phyloP scores from a whole-genome alignment of 345 rosid genomes.

The Hibiscus mutabilis region DNA sequence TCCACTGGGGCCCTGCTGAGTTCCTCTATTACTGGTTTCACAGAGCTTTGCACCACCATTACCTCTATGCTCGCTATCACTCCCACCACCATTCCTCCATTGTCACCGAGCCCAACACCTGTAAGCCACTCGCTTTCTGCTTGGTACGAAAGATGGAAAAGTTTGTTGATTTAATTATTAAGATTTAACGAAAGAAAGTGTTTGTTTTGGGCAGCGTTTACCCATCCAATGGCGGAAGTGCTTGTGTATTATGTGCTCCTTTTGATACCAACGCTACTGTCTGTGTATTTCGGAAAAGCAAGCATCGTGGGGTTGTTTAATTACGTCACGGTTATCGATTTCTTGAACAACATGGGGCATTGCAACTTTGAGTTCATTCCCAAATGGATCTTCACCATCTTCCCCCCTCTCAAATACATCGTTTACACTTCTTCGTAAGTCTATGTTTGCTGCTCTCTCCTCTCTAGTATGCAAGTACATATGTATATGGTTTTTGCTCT shows the following conservation, averaged over 20 bases:
- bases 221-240: constrained; percentile 3
- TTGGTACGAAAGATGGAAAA: too few relatives aligned
- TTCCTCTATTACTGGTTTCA: constrained; percentile 82
- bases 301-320: constrained; percentile 2
- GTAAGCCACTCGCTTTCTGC: constrained; percentile 20
- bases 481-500: neutral
- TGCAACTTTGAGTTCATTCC: constrained; percentile 7
- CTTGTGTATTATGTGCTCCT: constrained; percentile 1
- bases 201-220: neutral
- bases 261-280: neutral
- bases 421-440: constrained; percentile 7
- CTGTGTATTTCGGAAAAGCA: constrained; percentile 1
- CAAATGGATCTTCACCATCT: neutral
- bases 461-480: neutral
- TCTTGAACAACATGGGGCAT: neutral
- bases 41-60: constrained; percentile 70
- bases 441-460: neutral
- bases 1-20: constrained; percentile 75
- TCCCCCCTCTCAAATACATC: constrained; percentile 8
- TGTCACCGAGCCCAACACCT: constrained; percentile 79
- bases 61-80: constrained; percentile 72
- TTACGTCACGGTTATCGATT: constrained; percentile 5
- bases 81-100: constrained; percentile 85
- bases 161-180: too few relatives aligned
- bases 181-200: too few relatives aligned